Evolutionary conservation across 2,329 filamentous ascomycete species (phyloP).

Genomic region (Aspergillus melleus): DNA sequence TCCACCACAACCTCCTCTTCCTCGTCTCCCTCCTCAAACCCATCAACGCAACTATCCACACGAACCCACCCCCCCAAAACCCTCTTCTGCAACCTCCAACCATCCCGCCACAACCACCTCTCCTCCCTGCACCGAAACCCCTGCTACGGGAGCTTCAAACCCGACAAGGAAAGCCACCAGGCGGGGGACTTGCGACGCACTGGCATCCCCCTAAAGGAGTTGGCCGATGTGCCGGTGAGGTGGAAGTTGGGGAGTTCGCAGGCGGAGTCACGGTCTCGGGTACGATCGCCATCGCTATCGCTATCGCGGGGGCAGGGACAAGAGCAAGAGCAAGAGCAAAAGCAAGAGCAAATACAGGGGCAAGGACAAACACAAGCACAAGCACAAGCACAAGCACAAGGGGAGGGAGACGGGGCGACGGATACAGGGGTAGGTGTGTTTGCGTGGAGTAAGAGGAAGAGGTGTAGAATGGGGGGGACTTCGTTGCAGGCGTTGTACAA

Average conservation of each 20-base stretch:
- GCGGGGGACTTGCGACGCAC: constrained; percentile 31
- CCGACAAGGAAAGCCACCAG: constrained; percentile 23
- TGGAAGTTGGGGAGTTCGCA: constrained; percentile 17
- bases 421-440: constrained; percentile 4
- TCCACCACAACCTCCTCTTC: constrained; percentile 20
- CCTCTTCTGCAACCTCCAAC: constrained; percentile 29
- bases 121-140: constrained; percentile 32
- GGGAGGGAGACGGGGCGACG: constrained; percentile 17
- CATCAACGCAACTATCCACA: no score
- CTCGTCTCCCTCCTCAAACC: neutral
- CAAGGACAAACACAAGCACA: no score
- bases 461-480: neutral
- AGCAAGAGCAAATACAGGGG: neutral
- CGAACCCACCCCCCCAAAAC: neutral
- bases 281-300: no score
- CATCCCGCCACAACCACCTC: constrained; percentile 31
- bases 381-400: neutral
- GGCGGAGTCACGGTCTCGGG: no score
- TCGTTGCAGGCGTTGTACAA: neutral
- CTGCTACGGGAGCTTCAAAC: constrained; percentile 29
- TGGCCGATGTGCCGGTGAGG: constrained; percentile 34
- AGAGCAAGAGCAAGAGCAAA: constrained; percentile 4
- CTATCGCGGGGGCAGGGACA: no score
- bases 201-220: constrained; percentile 26
- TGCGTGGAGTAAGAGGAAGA: neutral